Evolutionary conservation across 495 filamentous ascomycete species (phyloP), one percentile per base, ranked within the genome.

Genomic region (Clohesyomyces aquaticus): DNA sequence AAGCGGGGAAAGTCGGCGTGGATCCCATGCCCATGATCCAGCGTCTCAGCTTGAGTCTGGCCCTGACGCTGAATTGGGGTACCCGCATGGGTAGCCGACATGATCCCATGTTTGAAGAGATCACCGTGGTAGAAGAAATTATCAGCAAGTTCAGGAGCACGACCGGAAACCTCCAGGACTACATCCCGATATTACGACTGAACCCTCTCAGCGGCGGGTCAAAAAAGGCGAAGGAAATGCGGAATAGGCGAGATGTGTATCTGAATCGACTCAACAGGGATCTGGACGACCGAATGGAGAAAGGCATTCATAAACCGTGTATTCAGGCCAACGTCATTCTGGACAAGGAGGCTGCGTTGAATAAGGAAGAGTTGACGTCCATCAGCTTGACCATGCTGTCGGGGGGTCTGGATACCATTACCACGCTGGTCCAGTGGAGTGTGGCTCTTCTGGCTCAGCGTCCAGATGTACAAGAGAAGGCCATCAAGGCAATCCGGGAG

Each of bases 301-400:
- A 82, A 54, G 85, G 84, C 0, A 83, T 75, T 1, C 81, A 87
- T 58, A 78, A 79, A 66, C 83, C 85, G 16, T 87, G 86, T 62
- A 86, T 88, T 25, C 82, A 86, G 66, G 85, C 82, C 0, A 87
- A 86, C 70, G 80, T 86, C 14, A 84, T 87, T 50, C 73, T 81
- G 41, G 85, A 87, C 67, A 80, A 83, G 62, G 84, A 87, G 27
- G 81, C 82, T 2, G 79, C 82, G 59, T 73, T 87, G 23, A 82
- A 82, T 64, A 75, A 76, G 1, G 80, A 82, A 41, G 86, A 88
- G 60, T 70, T 88, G n/a, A 83, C 78, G 3, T 79, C 80, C 9
- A 87, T 88, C 52, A 85, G 83, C 66, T 71, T 88, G 67, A 87
- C 84, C 2, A 85, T 87, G 80, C 73, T 87, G 19, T 80, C 78